Evolutionary conservation across 352 stramenopile genomes (phyloP).

Genomic region (Pythium folliculosum): DNA sequence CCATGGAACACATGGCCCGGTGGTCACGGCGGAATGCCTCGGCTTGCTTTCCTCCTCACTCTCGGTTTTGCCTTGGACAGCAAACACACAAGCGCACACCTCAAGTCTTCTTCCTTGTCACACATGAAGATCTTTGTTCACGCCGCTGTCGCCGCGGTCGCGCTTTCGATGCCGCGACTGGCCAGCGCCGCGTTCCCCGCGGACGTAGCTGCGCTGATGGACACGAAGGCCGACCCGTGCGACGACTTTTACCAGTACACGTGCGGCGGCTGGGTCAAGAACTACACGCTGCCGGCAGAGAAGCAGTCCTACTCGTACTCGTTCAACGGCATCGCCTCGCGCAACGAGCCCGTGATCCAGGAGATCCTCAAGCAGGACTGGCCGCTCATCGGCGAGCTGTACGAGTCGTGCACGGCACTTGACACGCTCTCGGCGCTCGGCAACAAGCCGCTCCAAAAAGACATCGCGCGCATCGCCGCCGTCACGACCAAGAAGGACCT

Average conservation of each 20-base stretch:
- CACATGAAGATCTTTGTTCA: no score
- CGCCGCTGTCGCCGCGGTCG: no score
- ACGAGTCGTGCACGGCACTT: constrained; percentile 55
- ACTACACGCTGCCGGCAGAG: constrained; percentile 29
- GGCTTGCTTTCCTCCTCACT: no score
- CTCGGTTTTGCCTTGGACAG: no score
- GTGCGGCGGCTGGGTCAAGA: constrained; percentile 39
- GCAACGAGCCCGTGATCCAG: constrained; percentile 52
- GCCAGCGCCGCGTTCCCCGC: constrained; percentile 26
- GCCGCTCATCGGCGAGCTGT: constrained; percentile 61
- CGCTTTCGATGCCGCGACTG: no score
- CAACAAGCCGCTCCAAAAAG: constrained; percentile 18
- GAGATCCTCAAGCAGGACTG: constrained; percentile 64
- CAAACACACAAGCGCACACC: no score
- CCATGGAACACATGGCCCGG: no score
- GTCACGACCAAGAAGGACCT: constrained; percentile 21
- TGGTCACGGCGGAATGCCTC: no score
- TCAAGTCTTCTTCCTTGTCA: no score
- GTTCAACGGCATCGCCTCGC: constrained; percentile 45
- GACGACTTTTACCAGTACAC: constrained; percentile 76
- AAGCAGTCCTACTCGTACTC: constrained; percentile 35
- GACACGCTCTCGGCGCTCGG: constrained; percentile 26
- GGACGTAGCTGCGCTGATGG: constrained; percentile 44
- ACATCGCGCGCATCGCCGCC: background rate
- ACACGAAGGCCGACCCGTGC: constrained; percentile 54